Percentiles rank a stretch among this genome's conserved stretches.
phyloP scores from a whole-genome alignment of 2,329 filamentous ascomycete genomes.

The Pseudofabraea citricarpa region DNA sequence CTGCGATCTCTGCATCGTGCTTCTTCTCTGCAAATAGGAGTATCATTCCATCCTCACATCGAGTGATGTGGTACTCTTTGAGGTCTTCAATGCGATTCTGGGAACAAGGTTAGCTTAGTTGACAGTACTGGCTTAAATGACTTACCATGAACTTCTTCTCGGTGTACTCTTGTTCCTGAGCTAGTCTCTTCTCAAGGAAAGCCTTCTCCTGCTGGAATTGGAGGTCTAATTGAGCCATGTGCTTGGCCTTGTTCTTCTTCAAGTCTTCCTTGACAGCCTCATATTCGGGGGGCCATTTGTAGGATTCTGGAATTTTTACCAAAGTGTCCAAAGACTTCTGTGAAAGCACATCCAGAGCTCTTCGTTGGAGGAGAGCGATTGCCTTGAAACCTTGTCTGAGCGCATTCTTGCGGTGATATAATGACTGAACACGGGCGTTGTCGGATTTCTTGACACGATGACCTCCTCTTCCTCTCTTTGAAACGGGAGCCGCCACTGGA shows the following conservation, averaged over 20 bases:
- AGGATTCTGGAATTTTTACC: slow-evolving; percentile 17
- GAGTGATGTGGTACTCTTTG: background rate
- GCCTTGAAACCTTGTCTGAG: slow-evolving; percentile 23
- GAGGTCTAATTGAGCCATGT: slow-evolving; percentile 8
- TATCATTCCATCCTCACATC: too few species aligned
- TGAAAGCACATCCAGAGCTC: slow-evolving; percentile 18
- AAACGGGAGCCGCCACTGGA: background rate
- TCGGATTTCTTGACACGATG: slow-evolving; percentile 22
- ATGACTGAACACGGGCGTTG: slow-evolving; percentile 22
- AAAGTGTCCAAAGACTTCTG: slow-evolving; percentile 22
- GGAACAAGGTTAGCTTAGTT: slow-evolving; percentile 6
- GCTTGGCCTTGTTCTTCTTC: slow-evolving; percentile 12
- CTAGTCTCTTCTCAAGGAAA: slow-evolving; percentile 7
- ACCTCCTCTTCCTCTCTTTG: slow-evolving; percentile 13
- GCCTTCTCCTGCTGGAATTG: slow-evolving; percentile 7
- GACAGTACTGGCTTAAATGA: background rate
- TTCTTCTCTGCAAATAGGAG: too few species aligned
- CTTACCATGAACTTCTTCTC: slow-evolving; percentile 17
- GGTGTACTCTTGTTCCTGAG: slow-evolving; percentile 12
- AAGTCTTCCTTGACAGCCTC: slow-evolving; percentile 15
- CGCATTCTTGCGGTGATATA: slow-evolving; percentile 22
- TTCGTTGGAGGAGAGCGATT: slow-evolving; percentile 18
- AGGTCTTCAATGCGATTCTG: slow-evolving; percentile 15
- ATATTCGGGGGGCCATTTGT: slow-evolving; percentile 24
- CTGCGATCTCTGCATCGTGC: too few species aligned